A percentile compares a stretch with the other conserved stretches of the same genome.
These are phyloP conservation scores for Linnemannia elongata DNA, from an alignment of 192 early-diverging fungal genomes.

Conservation along the genomic window DNA sequence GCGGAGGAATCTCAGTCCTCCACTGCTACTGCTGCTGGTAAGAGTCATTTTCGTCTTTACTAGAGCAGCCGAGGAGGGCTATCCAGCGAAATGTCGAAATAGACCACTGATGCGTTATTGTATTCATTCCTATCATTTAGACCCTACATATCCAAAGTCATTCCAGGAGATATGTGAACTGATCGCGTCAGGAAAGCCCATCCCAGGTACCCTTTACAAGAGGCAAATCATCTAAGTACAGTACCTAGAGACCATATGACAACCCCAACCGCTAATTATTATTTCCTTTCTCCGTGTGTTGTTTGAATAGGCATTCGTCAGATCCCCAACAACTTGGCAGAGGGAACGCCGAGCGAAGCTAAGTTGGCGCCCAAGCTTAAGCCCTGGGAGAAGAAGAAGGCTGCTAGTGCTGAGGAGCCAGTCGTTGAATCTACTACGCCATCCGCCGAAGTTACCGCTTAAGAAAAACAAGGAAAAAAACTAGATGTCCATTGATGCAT, in stretches of 20 bases:
- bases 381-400: conserved; percentile 51
- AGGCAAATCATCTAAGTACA: neutral
- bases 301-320: conserved; percentile 48
- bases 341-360: conserved; percentile 50
- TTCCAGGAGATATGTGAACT: conserved; percentile 61
- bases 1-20: conserved; percentile 7
- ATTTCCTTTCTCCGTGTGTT: neutral
- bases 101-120: neutral
- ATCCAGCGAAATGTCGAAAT: neutral
- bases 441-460: neutral
- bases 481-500: neutral
- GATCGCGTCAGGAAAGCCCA: conserved; percentile 54
- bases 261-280: neutral
- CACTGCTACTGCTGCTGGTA: conserved; percentile 10
- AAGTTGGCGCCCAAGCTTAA: conserved; percentile 39
- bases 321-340: conserved; percentile 57
- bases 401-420: neutral
- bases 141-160: conserved; percentile 53
- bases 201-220: conserved; percentile 43
- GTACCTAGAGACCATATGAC: neutral
- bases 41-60: no score
- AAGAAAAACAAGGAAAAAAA: neutral
- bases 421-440: neutral
- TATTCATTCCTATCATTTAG: neutral
- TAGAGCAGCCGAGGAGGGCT: no score